Conservation (phyloP, 2,329 filamentous ascomycete genomes). For the Apiospora sp. region DNA sequence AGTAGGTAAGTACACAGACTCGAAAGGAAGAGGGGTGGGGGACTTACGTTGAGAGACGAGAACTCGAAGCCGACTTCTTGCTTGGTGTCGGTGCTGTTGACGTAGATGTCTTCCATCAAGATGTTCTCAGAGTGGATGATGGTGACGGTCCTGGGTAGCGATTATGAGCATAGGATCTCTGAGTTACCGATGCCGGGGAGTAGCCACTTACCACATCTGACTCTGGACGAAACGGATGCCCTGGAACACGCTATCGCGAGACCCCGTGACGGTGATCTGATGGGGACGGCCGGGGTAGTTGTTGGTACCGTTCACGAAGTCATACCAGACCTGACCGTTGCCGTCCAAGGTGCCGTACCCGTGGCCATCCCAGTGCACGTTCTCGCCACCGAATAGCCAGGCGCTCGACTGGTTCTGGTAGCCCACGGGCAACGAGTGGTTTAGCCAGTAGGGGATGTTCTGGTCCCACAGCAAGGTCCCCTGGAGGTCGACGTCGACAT, state of each 20-base stretch:
- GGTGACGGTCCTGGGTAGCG: conserved; percentile 53
- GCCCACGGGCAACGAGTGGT: conserved; percentile 56
- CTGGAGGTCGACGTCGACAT: conserved; percentile 51
- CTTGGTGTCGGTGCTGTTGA: conserved; percentile 60
- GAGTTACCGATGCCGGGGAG: background rate
- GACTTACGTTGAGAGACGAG: conserved; percentile 25
- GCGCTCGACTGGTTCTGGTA: conserved; percentile 65
- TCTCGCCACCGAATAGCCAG: conserved; percentile 62
- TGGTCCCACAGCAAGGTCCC: conserved; percentile 51
- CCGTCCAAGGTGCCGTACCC: conserved; percentile 63
- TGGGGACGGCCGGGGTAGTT: conserved; percentile 53
- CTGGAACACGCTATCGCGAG: conserved; percentile 56
- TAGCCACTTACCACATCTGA: conserved; percentile 60
- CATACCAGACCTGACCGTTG: conserved; percentile 63
- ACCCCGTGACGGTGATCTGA: conserved; percentile 59
- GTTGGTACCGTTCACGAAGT: conserved; percentile 51
- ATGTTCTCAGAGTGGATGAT: conserved; percentile 56
- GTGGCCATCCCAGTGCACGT: conserved; percentile 57
- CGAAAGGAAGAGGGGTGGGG: no score
- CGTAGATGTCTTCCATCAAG: conserved; percentile 58
- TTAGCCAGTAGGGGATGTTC: conserved; percentile 60
- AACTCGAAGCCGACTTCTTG: conserved; percentile 58
- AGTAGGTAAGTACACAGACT: accelerated
- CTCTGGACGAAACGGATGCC: conserved; percentile 61
- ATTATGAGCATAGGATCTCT: background rate